phyloP scores from a whole-genome alignment of 257 asterid species.

The Solanum paucissectum region DNA sequence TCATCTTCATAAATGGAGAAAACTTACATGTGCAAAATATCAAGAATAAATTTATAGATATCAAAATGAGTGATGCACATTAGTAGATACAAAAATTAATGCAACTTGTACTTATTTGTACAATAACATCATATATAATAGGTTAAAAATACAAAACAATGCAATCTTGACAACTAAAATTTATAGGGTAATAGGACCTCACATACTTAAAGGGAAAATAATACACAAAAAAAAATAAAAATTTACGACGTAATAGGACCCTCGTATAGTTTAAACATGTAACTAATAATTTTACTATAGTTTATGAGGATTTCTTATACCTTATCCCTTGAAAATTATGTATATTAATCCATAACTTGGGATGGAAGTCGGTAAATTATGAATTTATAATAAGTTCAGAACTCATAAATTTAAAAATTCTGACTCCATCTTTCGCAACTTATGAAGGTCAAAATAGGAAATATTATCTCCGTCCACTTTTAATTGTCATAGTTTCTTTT shows the following conservation, averaged over 20 bases:
- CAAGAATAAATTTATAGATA: background rate
- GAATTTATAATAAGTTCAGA: background rate
- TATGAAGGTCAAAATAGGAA: background rate
- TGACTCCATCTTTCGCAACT: background rate
- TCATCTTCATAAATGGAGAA: background rate
- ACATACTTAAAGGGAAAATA: no score
- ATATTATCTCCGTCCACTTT: background rate
- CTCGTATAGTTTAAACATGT: background rate
- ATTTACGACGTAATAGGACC: no score
- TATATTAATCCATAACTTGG: no score
- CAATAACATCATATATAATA: background rate
- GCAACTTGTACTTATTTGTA: background rate
- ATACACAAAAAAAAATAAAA: no score
- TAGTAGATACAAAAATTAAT: background rate
- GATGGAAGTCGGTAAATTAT: no score
- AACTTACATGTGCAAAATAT: background rate
- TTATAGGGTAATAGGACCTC: no score
- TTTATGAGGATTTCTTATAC: background rate
- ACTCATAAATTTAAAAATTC: background rate
- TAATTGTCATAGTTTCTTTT: no score
- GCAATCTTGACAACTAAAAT: no score
- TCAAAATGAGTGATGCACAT: background rate
- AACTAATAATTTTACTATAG: no score
- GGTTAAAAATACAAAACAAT: no score
- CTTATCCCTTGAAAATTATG: no score